Evolutionary conservation across 2,329 filamentous ascomycete genomes (phyloP), one percentile per base, ranked within the genome.

Genomic region (Anisogramma anomala): DNA sequence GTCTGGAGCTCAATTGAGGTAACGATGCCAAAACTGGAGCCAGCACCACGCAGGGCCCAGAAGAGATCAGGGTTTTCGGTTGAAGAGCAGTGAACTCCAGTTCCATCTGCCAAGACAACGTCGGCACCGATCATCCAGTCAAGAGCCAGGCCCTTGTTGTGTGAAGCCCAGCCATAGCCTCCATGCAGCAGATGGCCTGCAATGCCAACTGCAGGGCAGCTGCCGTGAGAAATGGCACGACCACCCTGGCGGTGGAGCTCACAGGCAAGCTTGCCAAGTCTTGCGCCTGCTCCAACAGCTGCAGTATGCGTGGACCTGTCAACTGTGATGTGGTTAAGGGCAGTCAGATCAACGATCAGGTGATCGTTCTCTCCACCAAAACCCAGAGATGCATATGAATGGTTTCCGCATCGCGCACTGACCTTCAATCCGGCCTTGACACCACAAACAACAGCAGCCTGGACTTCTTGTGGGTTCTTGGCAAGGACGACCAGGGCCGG

Each of bases 321-420:
- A 10, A 71, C 47, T 0, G 55, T 53, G 6, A 72, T 60, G 18
- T 58, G 55, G 45, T 66, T 63, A 48, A 72, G 61, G 14, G 59
- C 53, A 47, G 66, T 56, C 37, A 73, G 56, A 49, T 68, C 64
- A 22, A 73, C 62, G 6, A 68, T 60, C 48, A 72, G 54, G 31
- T 63, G 60, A 3, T 67, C 68, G 42, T 72, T 58, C 49, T 68
- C 61, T 6, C 68, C 68, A 22, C 68, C 67, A 1, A 67, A 60
- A 3, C 66, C 66, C 45, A 64, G 66, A 0, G 64, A 67, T 1
- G 63, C 68, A 47, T 72, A 74, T 3, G 64, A 68, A 52, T 73
- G 70, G 3, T 69, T 70, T 22, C 69, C 69, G 39, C 64, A 63
- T 47, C 66, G 67, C 22, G 68, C 63, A 37, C 65, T 68, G 11